Conservation (phyloP, 768 basidiomycete genomes). For the Mycena latifolia region DNA sequence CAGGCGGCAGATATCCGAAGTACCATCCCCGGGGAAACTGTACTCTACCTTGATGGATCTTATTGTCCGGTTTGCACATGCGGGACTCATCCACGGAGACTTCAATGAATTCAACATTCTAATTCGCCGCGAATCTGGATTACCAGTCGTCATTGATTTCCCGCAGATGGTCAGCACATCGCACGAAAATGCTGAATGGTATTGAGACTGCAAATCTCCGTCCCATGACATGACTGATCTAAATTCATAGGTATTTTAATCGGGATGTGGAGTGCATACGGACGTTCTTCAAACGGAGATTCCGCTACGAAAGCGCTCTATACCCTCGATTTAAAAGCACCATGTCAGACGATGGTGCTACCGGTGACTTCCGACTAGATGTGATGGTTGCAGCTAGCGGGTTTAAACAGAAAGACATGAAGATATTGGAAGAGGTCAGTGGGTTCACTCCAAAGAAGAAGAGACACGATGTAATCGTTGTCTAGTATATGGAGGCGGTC, state of each 20-base stretch:
- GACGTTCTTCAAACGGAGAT: conserved; percentile 90
- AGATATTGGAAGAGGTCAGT: conserved; percentile 85
- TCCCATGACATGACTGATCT: conserved; percentile 20
- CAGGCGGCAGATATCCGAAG: conserved; percentile 89
- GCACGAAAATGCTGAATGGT: conserved; percentile 98
- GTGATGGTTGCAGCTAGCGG: conserved; percentile 95
- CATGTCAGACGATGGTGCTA: conserved; percentile 59
- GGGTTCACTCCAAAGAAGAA: conserved; percentile 26
- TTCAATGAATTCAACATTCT: conserved; percentile 99
- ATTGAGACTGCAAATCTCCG: conserved; percentile 41
- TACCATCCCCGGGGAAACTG: conserved; percentile 88
- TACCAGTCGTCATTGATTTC: conserved; percentile 96
- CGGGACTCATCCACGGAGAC: conserved; percentile 98
- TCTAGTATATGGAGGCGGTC: conserved; percentile 77
- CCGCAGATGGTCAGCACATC: conserved; percentile 99
- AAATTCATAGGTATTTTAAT: conserved; percentile 91
- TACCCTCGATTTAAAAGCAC: conserved; percentile 89
- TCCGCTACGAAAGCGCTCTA: conserved; percentile 90
- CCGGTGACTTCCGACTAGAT: conserved; percentile 81
- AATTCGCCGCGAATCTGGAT: conserved; percentile 77
- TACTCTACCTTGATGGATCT: conserved; percentile 96
- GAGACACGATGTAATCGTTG: conserved; percentile 31
- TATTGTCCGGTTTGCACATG: conserved; percentile 92
- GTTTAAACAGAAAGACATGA: conserved; percentile 87
- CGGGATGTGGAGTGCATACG: conserved; percentile 98